Evolutionary conservation across 805 yeast genomes (phyloP).

Genomic region (Hyphopichia homilentoma): DNA sequence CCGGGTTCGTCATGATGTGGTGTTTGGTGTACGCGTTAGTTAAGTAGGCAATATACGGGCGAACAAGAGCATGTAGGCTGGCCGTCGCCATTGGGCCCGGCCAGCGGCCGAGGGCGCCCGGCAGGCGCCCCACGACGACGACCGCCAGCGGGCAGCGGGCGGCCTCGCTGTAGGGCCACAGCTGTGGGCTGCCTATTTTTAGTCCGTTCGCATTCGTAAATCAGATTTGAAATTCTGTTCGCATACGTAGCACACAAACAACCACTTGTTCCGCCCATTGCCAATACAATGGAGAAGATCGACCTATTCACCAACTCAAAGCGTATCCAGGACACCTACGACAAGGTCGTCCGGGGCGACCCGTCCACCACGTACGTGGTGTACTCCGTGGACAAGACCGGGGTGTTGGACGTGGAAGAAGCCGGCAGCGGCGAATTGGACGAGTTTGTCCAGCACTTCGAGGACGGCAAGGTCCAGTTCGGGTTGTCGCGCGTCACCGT

Average conservation of each 20-base stretch:
- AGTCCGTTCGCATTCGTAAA: background rate
- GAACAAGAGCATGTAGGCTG: background rate
- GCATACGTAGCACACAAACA: no score
- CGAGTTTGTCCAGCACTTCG: slow-evolving; percentile 78
- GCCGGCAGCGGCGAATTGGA: slow-evolving; percentile 64
- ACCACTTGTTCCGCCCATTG: no score
- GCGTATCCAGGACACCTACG: slow-evolving; percentile 71
- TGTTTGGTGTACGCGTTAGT: slow-evolving; percentile 43
- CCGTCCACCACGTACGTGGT: slow-evolving; percentile 70
- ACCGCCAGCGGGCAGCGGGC: no score
- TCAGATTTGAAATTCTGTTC: no score
- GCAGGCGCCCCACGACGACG: no score
- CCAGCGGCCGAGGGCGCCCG: background rate
- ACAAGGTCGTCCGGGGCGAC: slow-evolving; percentile 76
- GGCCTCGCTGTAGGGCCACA: no score
- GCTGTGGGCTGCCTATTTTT: background rate
- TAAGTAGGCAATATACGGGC: slow-evolving; percentile 10
- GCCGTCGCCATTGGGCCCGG: background rate
- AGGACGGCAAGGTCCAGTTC: slow-evolving; percentile 84
- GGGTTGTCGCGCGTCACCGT: slow-evolving; percentile 87
- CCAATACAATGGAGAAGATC: slow-evolving; percentile 47
- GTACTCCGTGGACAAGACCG: slow-evolving; percentile 65
- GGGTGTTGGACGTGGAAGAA: slow-evolving; percentile 43
- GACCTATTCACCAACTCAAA: slow-evolving; percentile 67
- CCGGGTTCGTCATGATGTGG: slow-evolving; percentile 47